A percentile compares a stretch with the other conserved stretches of the same genome.
phyloP scores from a whole-genome alignment of 1,139 yeast species.

The Lodderomyces margitis region DNA sequence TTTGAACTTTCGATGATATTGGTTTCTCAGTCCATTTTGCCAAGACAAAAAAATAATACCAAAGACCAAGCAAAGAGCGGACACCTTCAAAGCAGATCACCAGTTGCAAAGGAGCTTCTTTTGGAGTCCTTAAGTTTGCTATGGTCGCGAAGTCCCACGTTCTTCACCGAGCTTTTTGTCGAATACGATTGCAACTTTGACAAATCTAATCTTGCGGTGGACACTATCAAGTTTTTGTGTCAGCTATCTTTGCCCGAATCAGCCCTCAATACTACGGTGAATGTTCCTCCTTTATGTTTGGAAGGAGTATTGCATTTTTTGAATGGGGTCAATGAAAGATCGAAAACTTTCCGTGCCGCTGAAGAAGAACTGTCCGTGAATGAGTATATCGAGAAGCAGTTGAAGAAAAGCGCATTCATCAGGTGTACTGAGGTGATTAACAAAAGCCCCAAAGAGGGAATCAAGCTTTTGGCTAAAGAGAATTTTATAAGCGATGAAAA shows the following conservation, averaged over 20 bases:
- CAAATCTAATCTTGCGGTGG: constrained; percentile 74
- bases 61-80: constrained; percentile 26
- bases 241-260: constrained; percentile 78
- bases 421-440: constrained; percentile 74
- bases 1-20: constrained; percentile 63
- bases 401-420: constrained; percentile 69
- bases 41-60: constrained; percentile 25
- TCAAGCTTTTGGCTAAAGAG: constrained; percentile 56
- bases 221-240: constrained; percentile 68
- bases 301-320: constrained; percentile 80
- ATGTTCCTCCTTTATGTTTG: constrained; percentile 89
- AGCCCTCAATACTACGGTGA: constrained; percentile 72
- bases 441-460: constrained; percentile 73
- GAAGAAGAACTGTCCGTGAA: constrained; percentile 9
- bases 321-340: constrained; percentile 61
- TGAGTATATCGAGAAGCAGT: constrained; percentile 44
- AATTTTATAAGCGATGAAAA: constrained; percentile 60
- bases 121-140: constrained; percentile 81
- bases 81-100: constrained; percentile 26
- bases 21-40: constrained; percentile 54
- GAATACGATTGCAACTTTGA: constrained; percentile 92
- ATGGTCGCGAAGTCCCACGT: constrained; percentile 79
- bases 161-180: constrained; percentile 74
- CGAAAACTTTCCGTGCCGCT: constrained; percentile 24
- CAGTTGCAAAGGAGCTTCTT: constrained; percentile 66